Evolutionary conservation across 495 filamentous ascomycete genomes (phyloP).

Genomic region (Aspergillus haitiensis): DNA sequence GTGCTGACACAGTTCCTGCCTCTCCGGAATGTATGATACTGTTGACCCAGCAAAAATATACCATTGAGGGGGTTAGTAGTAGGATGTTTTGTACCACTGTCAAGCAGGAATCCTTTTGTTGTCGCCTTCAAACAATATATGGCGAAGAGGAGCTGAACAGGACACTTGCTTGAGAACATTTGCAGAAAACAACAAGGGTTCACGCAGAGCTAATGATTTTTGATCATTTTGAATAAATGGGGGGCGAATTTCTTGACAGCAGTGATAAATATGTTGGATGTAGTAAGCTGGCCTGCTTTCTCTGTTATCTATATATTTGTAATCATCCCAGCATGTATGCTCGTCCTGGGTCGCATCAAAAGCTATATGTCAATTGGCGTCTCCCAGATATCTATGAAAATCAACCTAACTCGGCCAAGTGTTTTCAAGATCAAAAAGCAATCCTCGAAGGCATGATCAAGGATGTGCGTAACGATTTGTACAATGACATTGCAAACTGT

Average conservation of each 20-base stretch:
- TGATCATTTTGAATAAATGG: slow-evolving; percentile 16
- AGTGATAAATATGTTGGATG: slow-evolving; percentile 30
- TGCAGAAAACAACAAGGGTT: slow-evolving; percentile 15
- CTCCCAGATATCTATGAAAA: slow-evolving; percentile 21
- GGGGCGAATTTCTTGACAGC: slow-evolving; percentile 19
- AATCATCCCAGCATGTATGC: slow-evolving; percentile 28
- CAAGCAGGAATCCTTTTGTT: background rate
- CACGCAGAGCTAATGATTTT: slow-evolving; percentile 20
- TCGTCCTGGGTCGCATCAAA: slow-evolving; percentile 26
- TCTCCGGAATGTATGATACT: background rate
- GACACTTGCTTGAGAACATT: background rate
- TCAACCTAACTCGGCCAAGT: background rate
- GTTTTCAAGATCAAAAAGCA: background rate
- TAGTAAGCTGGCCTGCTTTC: slow-evolving; percentile 35
- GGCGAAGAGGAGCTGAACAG: slow-evolving; percentile 4
- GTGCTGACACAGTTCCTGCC: background rate
- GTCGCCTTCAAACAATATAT: slow-evolving; percentile 4
- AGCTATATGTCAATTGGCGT: slow-evolving; percentile 30
- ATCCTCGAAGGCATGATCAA: background rate
- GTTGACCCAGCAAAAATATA: background rate
- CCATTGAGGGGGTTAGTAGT: slow-evolving; percentile 3
- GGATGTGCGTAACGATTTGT: background rate
- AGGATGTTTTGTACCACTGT: background rate
- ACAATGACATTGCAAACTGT: background rate
- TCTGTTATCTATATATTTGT: slow-evolving; percentile 30